Base-by-base conservation (phyloP, 2,329 filamentous ascomycete genomes). In the Metarhizium anisopliae region DNA sequence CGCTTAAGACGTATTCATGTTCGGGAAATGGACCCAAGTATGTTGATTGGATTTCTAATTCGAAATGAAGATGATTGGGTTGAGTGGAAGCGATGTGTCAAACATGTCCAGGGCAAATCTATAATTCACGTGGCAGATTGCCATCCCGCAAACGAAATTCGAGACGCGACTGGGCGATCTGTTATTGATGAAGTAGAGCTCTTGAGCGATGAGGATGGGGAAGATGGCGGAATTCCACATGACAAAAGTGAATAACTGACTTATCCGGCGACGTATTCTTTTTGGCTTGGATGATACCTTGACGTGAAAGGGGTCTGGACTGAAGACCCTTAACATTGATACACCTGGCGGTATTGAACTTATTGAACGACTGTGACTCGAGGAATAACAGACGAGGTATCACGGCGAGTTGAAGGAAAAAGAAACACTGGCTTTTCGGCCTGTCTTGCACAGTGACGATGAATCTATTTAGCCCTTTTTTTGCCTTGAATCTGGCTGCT, bases 11-110 rank as follows among this genome's bases (percentile, higher is more conserved):
- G 88, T 55, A 78, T 99, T 35, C 86, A 94, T 62, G 80, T 99
- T 51, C 84, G 85, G 57, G 92, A 97, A 66, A 94, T 99, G 89
- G 94, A 99, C 65, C 94, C 94, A 0, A 96, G 91, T 66, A 99
- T 99, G 94, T 75, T 99, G 47, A 89, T 99, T 61, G 93, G 90
- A 4, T 97, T 97, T 65, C 74, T 99, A 40, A 91, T 99, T 59
- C 82, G 80, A 45, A 83, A 89, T 56, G 85, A 93, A 63, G 80
- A 85, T 47, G 94, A 99, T 62, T 97, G 93, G 87, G 74, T 80
- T 43, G 80, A 83, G 54, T 97, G 92, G 92, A 87, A 89, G 65
- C 77, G 81, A 57, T 81, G 83, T n/a, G 79, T 95, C 2, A 83
- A 83, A 62, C 82, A 87, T 62, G 84, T 88, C 8, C 84, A 89